Evolutionary conservation across 1,284 basidiomycete species (phyloP), one percentile per base, ranked within the genome.

Genomic region (Cutaneotrichosporon cyanovorans): DNA sequence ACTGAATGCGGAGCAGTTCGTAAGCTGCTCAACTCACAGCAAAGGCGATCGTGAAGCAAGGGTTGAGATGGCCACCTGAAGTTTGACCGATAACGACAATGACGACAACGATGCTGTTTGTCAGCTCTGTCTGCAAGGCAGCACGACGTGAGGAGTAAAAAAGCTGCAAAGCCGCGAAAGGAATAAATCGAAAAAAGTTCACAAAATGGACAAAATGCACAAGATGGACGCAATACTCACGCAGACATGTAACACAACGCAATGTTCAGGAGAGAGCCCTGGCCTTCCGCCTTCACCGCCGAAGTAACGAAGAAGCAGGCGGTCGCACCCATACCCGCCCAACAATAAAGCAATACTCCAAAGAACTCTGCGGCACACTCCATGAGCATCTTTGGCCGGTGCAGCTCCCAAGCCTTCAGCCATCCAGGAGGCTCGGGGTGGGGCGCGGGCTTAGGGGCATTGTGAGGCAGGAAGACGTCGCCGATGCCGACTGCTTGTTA

Each of bases 41-140:
- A 16, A 58, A 51, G 8, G 55, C 37, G 33, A 63, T 42, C 1
- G 62, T 62, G 1, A 63, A 45, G 7, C 48, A 42, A 0, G 62
- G 60, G 35, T 58, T 53, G 12, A 58, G 42, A 41, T 63, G 62
- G 4, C 51, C 60, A 40, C 62, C 62, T 2, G 57, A 53, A 3
- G 45, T 53, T 3, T 47, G 45, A 4, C 38, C 51, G 10, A 16
- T 22, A 37, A 40, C 18, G n/a, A 31, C 46, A 25, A 58, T 37
- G 8, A 45, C 54, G 21, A 53, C 18, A 4, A 39, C 40, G 36
- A 53, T 48, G 7, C 46, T 43, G 25, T 22, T 16, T 11, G 21
- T 40, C 38, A 40, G n/a, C 23, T n/a, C n/a, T n/a, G n/a, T n/a
- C n/a, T n/a, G n/a, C n/a, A n/a, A n/a, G n/a, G n/a, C n/a, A n/a